Evolutionary conservation across 352 stramenopile species (phyloP).

Genomic region (Pythium phragmitis): DNA sequence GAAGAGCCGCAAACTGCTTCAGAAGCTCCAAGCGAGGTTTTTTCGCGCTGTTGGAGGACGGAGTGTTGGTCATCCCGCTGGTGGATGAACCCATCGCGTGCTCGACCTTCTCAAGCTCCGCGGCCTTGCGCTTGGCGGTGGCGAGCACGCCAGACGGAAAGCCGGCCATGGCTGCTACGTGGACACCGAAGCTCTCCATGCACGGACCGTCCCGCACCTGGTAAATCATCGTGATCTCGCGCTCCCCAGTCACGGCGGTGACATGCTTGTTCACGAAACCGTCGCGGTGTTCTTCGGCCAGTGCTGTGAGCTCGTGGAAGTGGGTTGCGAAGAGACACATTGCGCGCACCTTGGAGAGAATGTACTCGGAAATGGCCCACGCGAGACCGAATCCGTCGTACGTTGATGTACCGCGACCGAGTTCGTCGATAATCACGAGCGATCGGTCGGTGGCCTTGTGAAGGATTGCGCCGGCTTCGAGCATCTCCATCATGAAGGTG

Average conservation of each 20-base stretch:
- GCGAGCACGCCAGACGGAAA: constrained; percentile 93
- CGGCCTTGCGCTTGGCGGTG: constrained; percentile 93
- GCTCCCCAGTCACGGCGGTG: constrained; percentile 81
- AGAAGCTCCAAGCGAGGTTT: constrained; percentile 47
- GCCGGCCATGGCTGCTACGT: constrained; percentile 97
- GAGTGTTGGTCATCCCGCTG: constrained; percentile 25
- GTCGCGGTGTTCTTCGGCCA: constrained; percentile 75
- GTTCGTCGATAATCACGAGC: constrained; percentile 99
- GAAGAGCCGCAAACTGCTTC: constrained; percentile 61
- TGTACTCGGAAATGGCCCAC: constrained; percentile 97
- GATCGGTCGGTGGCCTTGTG: constrained; percentile 91
- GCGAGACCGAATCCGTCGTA: constrained; percentile 97
- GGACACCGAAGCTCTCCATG: constrained; percentile 98
- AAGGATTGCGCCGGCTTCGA: constrained; percentile 97
- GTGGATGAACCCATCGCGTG: constrained; percentile 32
- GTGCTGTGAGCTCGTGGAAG: constrained; percentile 98
- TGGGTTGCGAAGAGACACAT: constrained; percentile 97
- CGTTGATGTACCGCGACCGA: constrained; percentile 97
- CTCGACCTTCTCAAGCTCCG: constrained; percentile 91
- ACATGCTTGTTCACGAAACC: constrained; percentile 97
- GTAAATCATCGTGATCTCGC: constrained; percentile 91
- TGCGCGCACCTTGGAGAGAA: constrained; percentile 90
- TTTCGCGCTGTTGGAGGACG: constrained; percentile 26
- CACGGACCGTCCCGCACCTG: constrained; percentile 94
- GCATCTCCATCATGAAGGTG: constrained; percentile 99